Evolutionary conservation across 495 filamentous ascomycete genomes (phyloP).

Genomic region (Neurospora sp.): DNA sequence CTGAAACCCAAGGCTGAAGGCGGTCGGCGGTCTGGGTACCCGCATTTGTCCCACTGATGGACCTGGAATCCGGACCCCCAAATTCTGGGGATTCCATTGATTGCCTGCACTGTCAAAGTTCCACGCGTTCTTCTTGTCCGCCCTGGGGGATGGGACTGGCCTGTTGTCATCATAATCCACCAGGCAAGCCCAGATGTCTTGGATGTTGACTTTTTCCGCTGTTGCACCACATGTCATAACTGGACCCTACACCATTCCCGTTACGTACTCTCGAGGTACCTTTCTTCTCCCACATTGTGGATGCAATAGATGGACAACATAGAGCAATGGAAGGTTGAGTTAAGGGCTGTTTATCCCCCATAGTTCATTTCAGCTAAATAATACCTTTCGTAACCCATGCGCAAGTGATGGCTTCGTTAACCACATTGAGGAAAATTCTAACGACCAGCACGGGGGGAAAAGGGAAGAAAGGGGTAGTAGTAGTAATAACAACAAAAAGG

Average conservation of each 20-base stretch:
- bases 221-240: neutral
- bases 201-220: neutral
- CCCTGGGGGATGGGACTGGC: neutral
- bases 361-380: constrained; percentile 21
- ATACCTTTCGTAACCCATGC: constrained; percentile 18
- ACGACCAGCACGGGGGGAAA: constrained; percentile 15
- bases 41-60: neutral
- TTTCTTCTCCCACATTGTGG: neutral
- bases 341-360: neutral
- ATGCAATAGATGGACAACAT: neutral
- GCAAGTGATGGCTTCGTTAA: constrained; percentile 11
- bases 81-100: neutral
- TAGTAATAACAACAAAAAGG: constrained; percentile 1
- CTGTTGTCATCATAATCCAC: neutral
- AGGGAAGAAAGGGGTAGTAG: constrained; percentile 17
- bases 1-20: neutral
- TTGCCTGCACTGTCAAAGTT: constrained; percentile 1
- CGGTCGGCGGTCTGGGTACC: constrained; percentile 3
- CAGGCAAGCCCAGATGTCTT: neutral
- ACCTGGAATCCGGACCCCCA: constrained; percentile 1
- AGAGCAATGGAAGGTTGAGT: neutral
- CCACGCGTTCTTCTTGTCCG: neutral
- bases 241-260: neutral
- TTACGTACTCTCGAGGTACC: neutral
- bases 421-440: constrained; percentile 12